Base-by-base conservation (phyloP, 345 rosid species). In the Rhodomyrtus tomentosa region DNA sequence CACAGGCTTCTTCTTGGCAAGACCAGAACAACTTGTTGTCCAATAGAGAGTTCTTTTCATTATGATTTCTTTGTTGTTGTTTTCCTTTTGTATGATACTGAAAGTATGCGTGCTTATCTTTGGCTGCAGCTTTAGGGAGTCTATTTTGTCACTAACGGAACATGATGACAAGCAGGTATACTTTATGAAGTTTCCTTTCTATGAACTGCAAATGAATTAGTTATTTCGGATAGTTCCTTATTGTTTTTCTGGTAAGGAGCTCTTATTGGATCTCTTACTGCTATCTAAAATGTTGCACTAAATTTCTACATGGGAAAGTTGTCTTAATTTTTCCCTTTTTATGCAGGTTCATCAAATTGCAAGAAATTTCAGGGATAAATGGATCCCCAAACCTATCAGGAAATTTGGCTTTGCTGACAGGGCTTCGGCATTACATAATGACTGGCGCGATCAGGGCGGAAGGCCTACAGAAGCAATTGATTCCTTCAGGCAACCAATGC, bases 311-410 rank as follows among this genome's bases (percentile, higher is more conserved):
- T 20, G 42, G 38, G 82, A 49, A 81, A 49, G 59, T 50, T 81
- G 83, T 68, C 18, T 68, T 68, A 32, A 11, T n/a, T 38, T 13
- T 56, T 48, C 80, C 38, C 14, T 49, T 88, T 50, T 59, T 81
- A 6, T 82, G 62, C 92, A 97, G 99, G 99, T 97, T 92, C 99
- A 97, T 90, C 96, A 94, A 91, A 95, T 92, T 89, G 99, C 99
- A 25, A 92, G 99, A 36, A 93, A 87, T 87, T 95, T 97, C 83
- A 91, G 99, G 76, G 98, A 97, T 86, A 95, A 85, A 86, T 97
- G 96, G 96, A 92, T 97, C 87, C 98, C 98, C 36, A 92, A 92
- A 86, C 87, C 89, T 84, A 49, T 91, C 55, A 93, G 98, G 88
- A 95, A 89, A 88, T 85, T 55, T 80, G 84, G 90, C 87, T 89